phyloP scores from a whole-genome alignment of 768 basidiomycete species.

The Leucocoprinus birnbaumii region DNA sequence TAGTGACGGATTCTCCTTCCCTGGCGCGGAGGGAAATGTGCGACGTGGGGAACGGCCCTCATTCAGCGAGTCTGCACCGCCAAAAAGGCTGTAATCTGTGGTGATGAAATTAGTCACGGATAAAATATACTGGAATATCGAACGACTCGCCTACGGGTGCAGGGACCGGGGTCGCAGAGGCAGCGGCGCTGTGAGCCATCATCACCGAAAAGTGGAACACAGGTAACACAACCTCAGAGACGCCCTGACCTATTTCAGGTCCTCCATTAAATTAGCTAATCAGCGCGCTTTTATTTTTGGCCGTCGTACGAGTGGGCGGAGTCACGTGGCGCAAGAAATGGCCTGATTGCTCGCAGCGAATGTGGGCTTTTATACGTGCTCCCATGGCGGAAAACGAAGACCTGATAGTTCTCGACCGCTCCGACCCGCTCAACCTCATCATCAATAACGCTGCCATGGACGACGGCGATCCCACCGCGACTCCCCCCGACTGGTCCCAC shows the following conservation, averaged over 20 bases:
- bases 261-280: background rate
- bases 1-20: background rate
- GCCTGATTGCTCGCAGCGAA: slow-evolving; percentile 1
- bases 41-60: slow-evolving; percentile 37
- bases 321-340: slow-evolving; percentile 8
- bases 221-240: background rate
- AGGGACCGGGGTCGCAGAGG: background rate
- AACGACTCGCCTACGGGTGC: background rate
- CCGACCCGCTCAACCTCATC: slow-evolving; percentile 58
- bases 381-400: background rate
- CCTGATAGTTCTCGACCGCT: slow-evolving; percentile 36
- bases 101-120: background rate
- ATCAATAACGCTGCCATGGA: slow-evolving; percentile 42
- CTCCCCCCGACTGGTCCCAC: slow-evolving; percentile 54
- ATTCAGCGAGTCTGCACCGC: slow-evolving; percentile 75
- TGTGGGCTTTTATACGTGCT: background rate
- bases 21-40: background rate
- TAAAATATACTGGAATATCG: background rate
- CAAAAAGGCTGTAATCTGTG: slow-evolving; percentile 75
- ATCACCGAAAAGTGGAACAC: background rate
- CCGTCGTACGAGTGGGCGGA: slow-evolving; percentile 1
- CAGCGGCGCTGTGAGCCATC: background rate
- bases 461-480: slow-evolving; percentile 22
- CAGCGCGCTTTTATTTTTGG: slow-evolving; percentile 1
- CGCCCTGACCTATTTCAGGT: background rate